Percentiles rank a stretch among this genome's conserved stretches.
phyloP scores from a whole-genome alignment of 2,329 filamentous ascomycete species.

The Berkeleyomyces basicola region DNA sequence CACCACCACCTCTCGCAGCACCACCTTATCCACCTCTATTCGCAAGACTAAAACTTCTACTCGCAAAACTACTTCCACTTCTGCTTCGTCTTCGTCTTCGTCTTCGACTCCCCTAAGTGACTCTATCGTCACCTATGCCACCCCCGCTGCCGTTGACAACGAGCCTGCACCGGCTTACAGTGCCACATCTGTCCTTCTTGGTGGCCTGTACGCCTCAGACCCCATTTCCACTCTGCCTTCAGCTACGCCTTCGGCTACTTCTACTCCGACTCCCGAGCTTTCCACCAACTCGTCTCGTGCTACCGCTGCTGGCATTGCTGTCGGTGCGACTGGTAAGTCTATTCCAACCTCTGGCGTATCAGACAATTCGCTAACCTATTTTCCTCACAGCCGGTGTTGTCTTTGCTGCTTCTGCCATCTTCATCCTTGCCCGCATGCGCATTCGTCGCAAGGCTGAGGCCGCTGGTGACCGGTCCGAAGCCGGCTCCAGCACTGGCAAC shows the following conservation, averaged over 20 bases:
- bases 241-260: background rate
- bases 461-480: background rate
- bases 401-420: constrained; percentile 9
- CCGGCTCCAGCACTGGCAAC: background rate
- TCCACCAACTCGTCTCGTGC: background rate
- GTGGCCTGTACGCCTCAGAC: background rate
- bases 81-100: background rate
- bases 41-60: constrained; percentile 1
- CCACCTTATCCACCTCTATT: constrained; percentile 1
- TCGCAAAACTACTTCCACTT: background rate
- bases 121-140: constrained; percentile 6
- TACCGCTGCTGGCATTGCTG: constrained; percentile 10
- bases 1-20: constrained; percentile 1
- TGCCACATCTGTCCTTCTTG: background rate
- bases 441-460: constrained; percentile 4
- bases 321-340: constrained; percentile 12
- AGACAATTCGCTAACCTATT: background rate
- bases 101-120: constrained; percentile 4
- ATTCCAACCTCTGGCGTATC: background rate
- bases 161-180: background rate
- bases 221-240: background rate
- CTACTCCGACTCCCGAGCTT: background rate
- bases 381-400: constrained; percentile 8
- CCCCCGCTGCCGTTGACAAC: background rate
- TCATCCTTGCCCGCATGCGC: constrained; percentile 8